Percentiles rank a stretch among this genome's conserved stretches.
Conservation (phyloP, 2,329 filamentous ascomycete genomes). For the Neofusicoccum laricinum region DNA sequence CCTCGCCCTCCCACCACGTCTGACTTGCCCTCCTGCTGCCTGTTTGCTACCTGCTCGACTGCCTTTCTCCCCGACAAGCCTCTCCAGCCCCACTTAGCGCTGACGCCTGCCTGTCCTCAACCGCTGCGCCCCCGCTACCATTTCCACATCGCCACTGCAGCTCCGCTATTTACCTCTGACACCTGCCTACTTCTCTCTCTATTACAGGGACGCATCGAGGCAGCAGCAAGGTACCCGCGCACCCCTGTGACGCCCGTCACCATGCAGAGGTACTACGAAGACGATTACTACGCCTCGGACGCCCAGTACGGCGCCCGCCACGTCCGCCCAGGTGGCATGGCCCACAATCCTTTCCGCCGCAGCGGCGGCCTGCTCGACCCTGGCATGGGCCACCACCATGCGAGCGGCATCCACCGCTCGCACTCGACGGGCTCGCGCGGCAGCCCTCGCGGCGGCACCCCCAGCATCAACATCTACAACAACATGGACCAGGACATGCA, state of each 20-base stretch:
- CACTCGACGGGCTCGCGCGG: slow-evolving; percentile 44
- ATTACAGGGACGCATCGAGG: background rate
- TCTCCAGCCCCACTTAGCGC: background rate
- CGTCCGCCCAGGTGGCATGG: background rate
- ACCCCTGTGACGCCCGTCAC: background rate
- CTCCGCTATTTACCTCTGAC: background rate
- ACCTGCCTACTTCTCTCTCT: background rate
- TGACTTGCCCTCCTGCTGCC: slow-evolving; percentile 7
- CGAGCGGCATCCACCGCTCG: slow-evolving; percentile 40
- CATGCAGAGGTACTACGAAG: slow-evolving; percentile 1
- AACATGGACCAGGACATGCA: slow-evolving; percentile 39
- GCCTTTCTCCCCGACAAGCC: background rate
- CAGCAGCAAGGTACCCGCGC: background rate
- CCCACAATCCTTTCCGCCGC: slow-evolving; percentile 20
- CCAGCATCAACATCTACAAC: slow-evolving; percentile 48
- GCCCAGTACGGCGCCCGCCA: background rate
- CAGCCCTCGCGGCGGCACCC: slow-evolving; percentile 44
- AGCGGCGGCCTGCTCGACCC: slow-evolving; percentile 29
- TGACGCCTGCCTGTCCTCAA: background rate
- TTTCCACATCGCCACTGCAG: background rate
- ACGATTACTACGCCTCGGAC: slow-evolving; percentile 1
- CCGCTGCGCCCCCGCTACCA: background rate
- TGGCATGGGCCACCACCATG: slow-evolving; percentile 21
- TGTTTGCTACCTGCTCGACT: slow-evolving; percentile 5
- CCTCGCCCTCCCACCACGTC: slow-evolving; percentile 1